phyloP scores from a whole-genome alignment of 164 flowering plant species.

The Macadamia tetraphylla region DNA sequence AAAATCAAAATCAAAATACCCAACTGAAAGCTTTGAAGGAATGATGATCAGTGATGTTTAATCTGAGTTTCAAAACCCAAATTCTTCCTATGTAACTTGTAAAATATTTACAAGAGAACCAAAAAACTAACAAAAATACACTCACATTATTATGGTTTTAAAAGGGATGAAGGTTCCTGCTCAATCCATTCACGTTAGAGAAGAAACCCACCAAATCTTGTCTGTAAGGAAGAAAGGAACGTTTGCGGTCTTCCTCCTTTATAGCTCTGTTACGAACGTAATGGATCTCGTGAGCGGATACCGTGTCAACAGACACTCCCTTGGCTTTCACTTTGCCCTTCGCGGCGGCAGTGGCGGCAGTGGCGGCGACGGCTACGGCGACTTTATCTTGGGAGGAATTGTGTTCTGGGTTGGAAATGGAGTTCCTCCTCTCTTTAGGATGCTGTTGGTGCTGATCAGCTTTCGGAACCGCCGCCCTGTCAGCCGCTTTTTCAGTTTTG shows the following conservation, averaged over 20 bases:
- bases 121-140: not conserved
- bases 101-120: not conserved
- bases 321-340: not conserved
- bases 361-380: not conserved
- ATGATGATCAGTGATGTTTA: too few relatives aligned
- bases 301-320: not conserved
- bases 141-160: not conserved
- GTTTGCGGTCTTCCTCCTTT: slow-evolving; percentile 26
- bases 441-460: not conserved
- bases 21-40: not conserved
- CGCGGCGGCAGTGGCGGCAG: too few relatives aligned
- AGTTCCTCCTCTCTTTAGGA: not conserved
- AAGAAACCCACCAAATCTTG: slow-evolving; percentile 44
- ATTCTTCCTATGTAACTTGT: not conserved
- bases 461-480: not conserved
- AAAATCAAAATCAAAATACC: not conserved
- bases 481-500: slow-evolving; percentile 3
- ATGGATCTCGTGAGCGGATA: slow-evolving; percentile 19
- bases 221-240: slow-evolving; percentile 35
- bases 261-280: slow-evolving; percentile 22
- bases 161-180: slow-evolving; percentile 37
- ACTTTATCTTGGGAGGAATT: not conserved
- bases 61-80: not conserved
- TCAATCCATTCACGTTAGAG: slow-evolving; percentile 38
- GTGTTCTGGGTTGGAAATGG: not conserved